Percentiles rank a stretch among this genome's conserved stretches.
Conservation (phyloP, 768 basidiomycete species). For the Lepiota brunneoincarnata region DNA sequence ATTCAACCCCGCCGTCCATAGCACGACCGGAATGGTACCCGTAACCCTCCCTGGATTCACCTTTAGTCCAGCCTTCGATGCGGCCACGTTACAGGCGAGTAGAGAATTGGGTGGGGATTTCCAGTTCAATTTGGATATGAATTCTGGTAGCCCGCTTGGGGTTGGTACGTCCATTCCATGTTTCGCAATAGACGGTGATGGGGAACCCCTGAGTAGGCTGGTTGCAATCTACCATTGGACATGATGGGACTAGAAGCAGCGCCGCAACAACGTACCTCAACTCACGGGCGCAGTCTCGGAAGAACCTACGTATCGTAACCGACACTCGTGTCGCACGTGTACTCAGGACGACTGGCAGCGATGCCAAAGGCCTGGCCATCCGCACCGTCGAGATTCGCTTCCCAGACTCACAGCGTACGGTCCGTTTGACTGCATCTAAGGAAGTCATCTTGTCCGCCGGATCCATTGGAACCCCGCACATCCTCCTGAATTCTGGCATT, state of each 20-base stretch:
- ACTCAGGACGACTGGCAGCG: background rate
- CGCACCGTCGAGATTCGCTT: conserved; percentile 9
- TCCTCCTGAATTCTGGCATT: conserved; percentile 17
- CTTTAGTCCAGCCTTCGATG: conserved; percentile 19
- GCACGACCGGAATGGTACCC: conserved; percentile 20
- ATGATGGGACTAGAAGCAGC: conserved; percentile 12
- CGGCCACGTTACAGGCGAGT: conserved; percentile 25
- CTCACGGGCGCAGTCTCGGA: background rate
- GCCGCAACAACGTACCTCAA: conserved; percentile 12
- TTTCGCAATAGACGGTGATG: background rate
- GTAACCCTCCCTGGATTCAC: conserved; percentile 24
- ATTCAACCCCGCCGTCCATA: conserved; percentile 29
- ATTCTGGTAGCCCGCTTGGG: conserved; percentile 14
- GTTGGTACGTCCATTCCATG: conserved; percentile 3
- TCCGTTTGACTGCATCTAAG: conserved; percentile 9
- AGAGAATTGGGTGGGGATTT: conserved; percentile 22
- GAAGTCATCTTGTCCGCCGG: conserved; percentile 15
- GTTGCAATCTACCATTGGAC: conserved; percentile 12
- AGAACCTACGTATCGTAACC: conserved; percentile 10
- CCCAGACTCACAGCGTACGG: background rate
- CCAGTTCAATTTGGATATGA: conserved; percentile 11
- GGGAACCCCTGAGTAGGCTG: background rate
- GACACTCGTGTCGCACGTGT: conserved; percentile 11
- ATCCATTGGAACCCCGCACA: conserved; percentile 12
- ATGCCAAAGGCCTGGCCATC: background rate